phyloP scores from a whole-genome alignment of 2,329 filamentous ascomycete genomes.

The Fusarium sacchari region DNA sequence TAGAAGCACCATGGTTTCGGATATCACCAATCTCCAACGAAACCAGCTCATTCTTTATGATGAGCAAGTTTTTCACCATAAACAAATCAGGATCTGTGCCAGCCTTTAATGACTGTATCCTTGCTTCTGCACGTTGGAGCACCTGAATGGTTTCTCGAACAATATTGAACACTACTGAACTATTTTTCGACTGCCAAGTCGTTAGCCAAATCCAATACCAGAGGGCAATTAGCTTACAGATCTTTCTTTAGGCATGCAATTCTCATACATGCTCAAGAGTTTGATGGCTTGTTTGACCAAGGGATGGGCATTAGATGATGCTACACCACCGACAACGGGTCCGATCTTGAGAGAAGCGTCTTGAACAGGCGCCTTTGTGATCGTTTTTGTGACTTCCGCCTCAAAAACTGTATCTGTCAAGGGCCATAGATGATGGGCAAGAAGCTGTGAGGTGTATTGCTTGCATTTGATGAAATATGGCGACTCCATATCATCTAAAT shows the following conservation, averaged over 20 bases:
- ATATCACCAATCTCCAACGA: conserved; percentile 90
- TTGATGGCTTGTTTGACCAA: conserved; percentile 68
- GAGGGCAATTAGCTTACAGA: conserved; percentile 57
- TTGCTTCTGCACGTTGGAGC: conserved; percentile 78
- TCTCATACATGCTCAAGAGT: conserved; percentile 70
- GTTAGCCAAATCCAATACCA: conserved; percentile 18
- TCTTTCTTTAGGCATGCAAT: conserved; percentile 71
- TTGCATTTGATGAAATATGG: conserved; percentile 63
- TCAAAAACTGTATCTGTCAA: conserved; percentile 66
- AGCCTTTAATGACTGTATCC: conserved; percentile 70
- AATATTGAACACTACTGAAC: conserved; percentile 71
- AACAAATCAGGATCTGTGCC: conserved; percentile 85
- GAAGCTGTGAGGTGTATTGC: conserved; percentile 64
- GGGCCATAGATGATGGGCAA: conserved; percentile 67
- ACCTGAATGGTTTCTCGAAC: conserved; percentile 90
- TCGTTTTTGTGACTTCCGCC: conserved; percentile 64
- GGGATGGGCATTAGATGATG: conserved; percentile 67
- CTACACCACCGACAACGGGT: conserved; percentile 58
- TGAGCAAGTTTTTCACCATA: conserved; percentile 91
- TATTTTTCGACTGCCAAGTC: conserved; percentile 54
- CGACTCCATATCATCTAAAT: conserved; percentile 68
- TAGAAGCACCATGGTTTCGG: conserved; percentile 57
- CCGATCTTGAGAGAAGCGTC: conserved; percentile 62
- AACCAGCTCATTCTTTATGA: conserved; percentile 95
- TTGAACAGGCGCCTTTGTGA: conserved; percentile 59